These are phyloP conservation scores for Hypoxylon sp. DNA, from an alignment of 2,329 filamentous ascomycete species.

Conservation along the genomic window DNA sequence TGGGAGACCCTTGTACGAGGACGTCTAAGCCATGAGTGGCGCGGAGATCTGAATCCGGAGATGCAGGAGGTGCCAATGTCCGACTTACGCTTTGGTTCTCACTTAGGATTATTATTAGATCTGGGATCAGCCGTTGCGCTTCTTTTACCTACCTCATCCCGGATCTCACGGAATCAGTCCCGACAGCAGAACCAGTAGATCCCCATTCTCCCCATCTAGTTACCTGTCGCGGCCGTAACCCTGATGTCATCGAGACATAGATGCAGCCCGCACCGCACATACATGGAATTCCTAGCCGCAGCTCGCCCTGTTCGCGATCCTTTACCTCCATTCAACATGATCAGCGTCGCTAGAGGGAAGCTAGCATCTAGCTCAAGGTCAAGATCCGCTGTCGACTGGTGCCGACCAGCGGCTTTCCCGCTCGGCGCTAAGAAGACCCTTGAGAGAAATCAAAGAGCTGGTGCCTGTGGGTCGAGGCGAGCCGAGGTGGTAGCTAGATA, in stretches of 20 bases:
- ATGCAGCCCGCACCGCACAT: neutral
- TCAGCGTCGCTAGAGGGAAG: neutral
- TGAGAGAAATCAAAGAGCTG: conserved; percentile 12
- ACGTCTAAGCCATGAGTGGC: neutral
- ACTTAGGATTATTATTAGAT: no score
- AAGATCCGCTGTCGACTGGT: conserved; percentile 13
- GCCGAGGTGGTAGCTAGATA: neutral
- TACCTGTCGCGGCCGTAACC: neutral
- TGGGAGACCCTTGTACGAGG: neutral
- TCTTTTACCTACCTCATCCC: neutral
- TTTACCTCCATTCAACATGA: conserved; percentile 2
- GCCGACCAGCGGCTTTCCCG: conserved; percentile 21
- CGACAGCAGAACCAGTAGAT: neutral
- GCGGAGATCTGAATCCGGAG: no score
- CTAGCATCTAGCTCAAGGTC: conserved; percentile 5
- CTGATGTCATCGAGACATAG: conserved; percentile 12
- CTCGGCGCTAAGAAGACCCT: conserved; percentile 15
- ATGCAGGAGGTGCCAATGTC: no score
- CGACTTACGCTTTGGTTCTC: no score
- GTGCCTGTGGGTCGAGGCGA: neutral
- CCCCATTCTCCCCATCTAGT: neutral
- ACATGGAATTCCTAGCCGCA: neutral
- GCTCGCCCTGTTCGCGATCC: neutral
- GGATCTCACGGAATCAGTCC: neutral
- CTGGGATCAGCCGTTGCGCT: neutral